phyloP scores from a whole-genome alignment of 2,329 filamentous ascomycete species.

The Daldinia sp. region DNA sequence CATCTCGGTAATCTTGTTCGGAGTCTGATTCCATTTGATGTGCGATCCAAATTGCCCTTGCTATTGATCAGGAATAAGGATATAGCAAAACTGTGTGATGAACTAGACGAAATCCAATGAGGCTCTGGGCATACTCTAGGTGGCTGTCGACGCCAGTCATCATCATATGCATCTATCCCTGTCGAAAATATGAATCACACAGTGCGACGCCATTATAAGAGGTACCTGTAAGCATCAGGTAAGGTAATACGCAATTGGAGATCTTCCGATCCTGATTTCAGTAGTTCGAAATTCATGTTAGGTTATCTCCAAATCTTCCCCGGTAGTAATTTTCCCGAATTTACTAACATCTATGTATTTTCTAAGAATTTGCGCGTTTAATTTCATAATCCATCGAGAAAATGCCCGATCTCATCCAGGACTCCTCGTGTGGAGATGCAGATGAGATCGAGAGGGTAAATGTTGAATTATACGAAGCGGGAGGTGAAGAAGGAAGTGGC shows the following conservation, averaged over 20 bases:
- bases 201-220: not conserved
- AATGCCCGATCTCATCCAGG: not conserved
- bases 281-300: too few relatives aligned
- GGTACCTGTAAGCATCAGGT: not conserved
- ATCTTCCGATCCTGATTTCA: too few relatives aligned
- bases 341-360: too few relatives aligned
- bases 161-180: not conserved
- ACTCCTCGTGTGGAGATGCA: not conserved
- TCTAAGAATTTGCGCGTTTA: not conserved
- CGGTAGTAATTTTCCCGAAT: too few relatives aligned
- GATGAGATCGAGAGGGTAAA: not conserved
- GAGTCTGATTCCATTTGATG: not conserved
- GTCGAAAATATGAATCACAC: not conserved
- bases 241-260: not conserved
- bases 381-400: not conserved
- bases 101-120: not conserved
- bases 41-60: not conserved
- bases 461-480: constrained; percentile 3
- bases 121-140: not conserved
- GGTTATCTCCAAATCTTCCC: too few relatives aligned
- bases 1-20: not conserved
- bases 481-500: constrained; percentile 14
- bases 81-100: not conserved
- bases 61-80: not conserved
- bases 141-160: not conserved